phyloP scores from a whole-genome alignment of 2,329 filamentous ascomycete species.

The Cordyceps tenuipes region DNA sequence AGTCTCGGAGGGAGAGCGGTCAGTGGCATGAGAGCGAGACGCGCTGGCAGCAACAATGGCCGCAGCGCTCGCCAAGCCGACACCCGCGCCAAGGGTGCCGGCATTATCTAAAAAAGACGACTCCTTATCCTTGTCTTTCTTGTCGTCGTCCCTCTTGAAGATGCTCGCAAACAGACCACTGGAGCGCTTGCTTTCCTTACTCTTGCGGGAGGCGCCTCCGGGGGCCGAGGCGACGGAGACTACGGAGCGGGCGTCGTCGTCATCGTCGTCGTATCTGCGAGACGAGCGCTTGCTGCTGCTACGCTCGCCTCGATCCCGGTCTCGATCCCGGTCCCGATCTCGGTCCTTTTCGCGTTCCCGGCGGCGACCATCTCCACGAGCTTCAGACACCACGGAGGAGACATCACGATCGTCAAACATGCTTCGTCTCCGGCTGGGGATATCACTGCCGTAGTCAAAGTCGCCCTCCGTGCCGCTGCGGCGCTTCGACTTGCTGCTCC shows the following conservation, averaged over 20 bases:
- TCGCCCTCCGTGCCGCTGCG: constrained; percentile 29
- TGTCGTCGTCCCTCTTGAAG: constrained; percentile 33
- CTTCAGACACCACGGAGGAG: constrained; percentile 41
- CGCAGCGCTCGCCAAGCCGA: constrained; percentile 49
- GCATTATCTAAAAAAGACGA: constrained; percentile 68
- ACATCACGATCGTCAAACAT: constrained; percentile 38
- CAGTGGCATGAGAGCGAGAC: constrained; percentile 27
- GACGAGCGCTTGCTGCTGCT: constrained; percentile 21
- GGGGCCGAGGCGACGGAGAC: constrained; percentile 33
- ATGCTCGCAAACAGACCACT: constrained; percentile 41
- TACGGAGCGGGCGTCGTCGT: constrained; percentile 41
- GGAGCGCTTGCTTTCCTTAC: constrained; percentile 31
- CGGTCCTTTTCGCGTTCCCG: constrained; percentile 25
- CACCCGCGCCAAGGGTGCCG: constrained; percentile 63
- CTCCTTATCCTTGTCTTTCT: constrained; percentile 30
- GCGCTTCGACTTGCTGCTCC: constrained; percentile 32
- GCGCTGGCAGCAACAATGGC: constrained; percentile 31
- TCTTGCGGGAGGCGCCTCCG: constrained; percentile 24
- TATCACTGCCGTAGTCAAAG: constrained; percentile 27
- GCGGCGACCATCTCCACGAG: constrained; percentile 24
- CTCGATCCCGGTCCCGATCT: constrained; percentile 11
- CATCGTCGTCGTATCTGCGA: constrained; percentile 33
- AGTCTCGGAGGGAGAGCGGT: constrained; percentile 18
- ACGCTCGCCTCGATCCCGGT: constrained; percentile 4
- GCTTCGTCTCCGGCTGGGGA: constrained; percentile 31